Evolutionary conservation across 169 alveolate genomes (phyloP).

Genomic region (Cryptosporidium tyzzeri): DNA sequence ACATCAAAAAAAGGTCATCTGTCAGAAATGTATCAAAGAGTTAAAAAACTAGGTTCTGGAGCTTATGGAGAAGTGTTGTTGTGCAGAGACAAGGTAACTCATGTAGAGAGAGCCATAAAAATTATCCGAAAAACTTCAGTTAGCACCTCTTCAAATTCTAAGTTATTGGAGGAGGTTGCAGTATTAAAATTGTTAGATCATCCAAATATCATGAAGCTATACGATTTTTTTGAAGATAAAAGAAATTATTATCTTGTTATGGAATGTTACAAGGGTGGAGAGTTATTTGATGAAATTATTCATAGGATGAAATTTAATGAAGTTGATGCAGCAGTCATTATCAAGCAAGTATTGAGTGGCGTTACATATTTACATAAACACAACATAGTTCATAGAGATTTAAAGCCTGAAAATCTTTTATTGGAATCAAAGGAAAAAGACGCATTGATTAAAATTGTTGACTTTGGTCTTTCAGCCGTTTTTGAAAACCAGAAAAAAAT

Average conservation of each 20-base stretch:
- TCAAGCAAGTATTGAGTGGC: constrained; percentile 92
- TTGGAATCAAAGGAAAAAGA: constrained; percentile 80
- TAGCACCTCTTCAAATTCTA: constrained; percentile 68
- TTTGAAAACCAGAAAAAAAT: constrained; percentile 81
- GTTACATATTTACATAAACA: constrained; percentile 91
- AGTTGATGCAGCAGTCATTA: constrained; percentile 90
- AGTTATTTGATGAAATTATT: constrained; percentile 91
- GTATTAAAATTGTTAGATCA: constrained; percentile 91
- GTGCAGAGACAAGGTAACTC: constrained; percentile 84
- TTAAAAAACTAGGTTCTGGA: constrained; percentile 91
- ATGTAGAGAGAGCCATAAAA: constrained; percentile 88
- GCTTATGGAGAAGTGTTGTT: constrained; percentile 91
- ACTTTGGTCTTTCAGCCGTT: constrained; percentile 90
- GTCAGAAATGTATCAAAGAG: constrained; percentile 84
- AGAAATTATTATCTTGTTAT: constrained; percentile 89
- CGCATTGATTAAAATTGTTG: constrained; percentile 85
- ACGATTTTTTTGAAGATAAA: constrained; percentile 91
- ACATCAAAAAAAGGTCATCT: constrained; percentile 80
- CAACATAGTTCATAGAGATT: constrained; percentile 91
- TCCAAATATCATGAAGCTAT: constrained; percentile 94
- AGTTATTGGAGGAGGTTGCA: constrained; percentile 87
- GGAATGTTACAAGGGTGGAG: constrained; percentile 94
- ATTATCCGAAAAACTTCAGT: constrained; percentile 83
- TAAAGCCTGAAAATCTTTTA: constrained; percentile 88
- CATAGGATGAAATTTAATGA: constrained; percentile 89